Conservation (phyloP, 108 stramenopile genomes). For the Parietichytrium sp. region DNA sequence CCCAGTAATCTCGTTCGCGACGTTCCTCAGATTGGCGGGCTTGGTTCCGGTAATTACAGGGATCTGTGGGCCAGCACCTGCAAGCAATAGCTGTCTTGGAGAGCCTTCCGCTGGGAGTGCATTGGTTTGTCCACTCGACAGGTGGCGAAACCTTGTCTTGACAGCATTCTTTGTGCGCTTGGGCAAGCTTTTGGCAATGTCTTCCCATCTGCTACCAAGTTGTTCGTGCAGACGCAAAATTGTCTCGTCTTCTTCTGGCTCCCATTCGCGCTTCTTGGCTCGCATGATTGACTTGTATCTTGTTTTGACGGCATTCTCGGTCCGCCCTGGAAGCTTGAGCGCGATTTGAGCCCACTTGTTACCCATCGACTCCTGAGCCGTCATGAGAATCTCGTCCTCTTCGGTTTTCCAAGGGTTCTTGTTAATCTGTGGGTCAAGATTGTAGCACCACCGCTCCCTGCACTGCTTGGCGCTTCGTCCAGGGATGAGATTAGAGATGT, state of each 20-base stretch:
- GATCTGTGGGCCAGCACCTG: no score
- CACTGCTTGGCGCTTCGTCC: conserved; percentile 97
- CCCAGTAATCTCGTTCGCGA: no score
- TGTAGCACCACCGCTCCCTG: conserved; percentile 90
- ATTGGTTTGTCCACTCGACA: not conserved
- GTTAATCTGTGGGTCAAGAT: conserved; percentile 82
- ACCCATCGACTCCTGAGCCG: not conserved
- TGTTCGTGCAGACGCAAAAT: conserved; percentile 30
- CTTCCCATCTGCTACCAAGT: conserved; percentile 21
- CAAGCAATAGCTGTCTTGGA: conserved; percentile 5
- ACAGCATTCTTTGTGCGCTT: conserved; percentile 33
- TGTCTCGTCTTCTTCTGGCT: conserved; percentile 30
- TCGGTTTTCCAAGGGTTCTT: conserved; percentile 82
- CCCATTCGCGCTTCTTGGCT: conserved; percentile 40
- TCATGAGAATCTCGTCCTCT: conserved; percentile 71
- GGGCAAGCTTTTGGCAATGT: conserved; percentile 8
- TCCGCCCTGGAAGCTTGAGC: conserved; percentile 65
- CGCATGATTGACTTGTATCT: conserved; percentile 53
- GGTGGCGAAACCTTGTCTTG: conserved; percentile 9
- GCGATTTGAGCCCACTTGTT: conserved; percentile 65
- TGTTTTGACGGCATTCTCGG: conserved; percentile 71
- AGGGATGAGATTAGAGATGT: conserved; percentile 80
- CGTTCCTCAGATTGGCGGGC: no score
- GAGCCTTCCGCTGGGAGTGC: not conserved
- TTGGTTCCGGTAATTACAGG: no score